Evolutionary conservation across 129 eudicot species (phyloP), one percentile per base, ranked within the genome.

Genomic region (Artemisia argyi): DNA sequence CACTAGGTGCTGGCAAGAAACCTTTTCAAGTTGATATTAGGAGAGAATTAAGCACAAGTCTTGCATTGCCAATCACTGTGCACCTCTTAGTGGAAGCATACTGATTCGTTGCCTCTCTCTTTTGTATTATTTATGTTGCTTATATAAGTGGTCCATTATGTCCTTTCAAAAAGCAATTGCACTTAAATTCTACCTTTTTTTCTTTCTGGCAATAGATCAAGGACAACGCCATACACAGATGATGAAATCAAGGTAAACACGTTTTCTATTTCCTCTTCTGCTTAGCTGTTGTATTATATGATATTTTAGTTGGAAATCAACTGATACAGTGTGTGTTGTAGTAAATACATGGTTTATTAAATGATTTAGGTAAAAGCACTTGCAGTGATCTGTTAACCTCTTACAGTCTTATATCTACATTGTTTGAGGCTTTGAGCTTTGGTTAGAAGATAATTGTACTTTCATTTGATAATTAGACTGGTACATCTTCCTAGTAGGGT

Each of bases 191-290:
- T 30, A 12, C 32, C 8, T 19, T 22, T 3, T 62, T n/a, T 30
- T 61, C 60, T 69, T 71, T 50, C 51, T 76, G 65, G 69, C 35
- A 14, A 61, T 83, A 92, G 98, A 84, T 59, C 59, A 68, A 83
- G 96, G 73, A 71, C 81, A 71, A 80, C 71, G 65, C 88, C 96
- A 11, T 92, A 92, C 70, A 83, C 98, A 0, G 96, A 92, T 59
- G 84, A 86, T 17, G 96, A 92, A 76, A 89, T 92, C 56, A 92
- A 92, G 98, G 98, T 92, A 85, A 64, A 48, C 49, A 5, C n/a
- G 16, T 57, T 22, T 19, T 57, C 0, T 8, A 18, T 57, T 16
- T 19, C 30, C 32, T n/a, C 30, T 57, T 69, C 8, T 15, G 16
- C 1, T 51, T 51, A 4, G 16, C 15, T 11, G 56, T 6, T 51